phyloP scores from a whole-genome alignment of 2,329 filamentous ascomycete genomes.

The Huntiella bhutanensis region DNA sequence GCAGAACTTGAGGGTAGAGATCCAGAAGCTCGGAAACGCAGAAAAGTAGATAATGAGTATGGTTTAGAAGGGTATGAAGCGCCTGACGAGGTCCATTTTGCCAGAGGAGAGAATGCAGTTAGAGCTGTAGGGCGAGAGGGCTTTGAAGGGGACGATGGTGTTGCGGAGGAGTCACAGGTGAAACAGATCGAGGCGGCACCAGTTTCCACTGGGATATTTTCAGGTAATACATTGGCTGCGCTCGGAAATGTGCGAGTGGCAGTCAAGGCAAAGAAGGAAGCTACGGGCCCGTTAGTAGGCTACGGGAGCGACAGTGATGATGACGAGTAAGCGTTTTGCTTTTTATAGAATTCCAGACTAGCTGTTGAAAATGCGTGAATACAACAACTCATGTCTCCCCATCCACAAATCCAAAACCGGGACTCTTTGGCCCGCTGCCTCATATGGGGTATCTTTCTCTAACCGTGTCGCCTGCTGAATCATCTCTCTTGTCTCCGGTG shows the following conservation, averaged over 20 bases:
- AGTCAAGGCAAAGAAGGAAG: constrained; percentile 32
- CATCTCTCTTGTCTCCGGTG: constrained; percentile 33
- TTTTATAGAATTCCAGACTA: constrained; percentile 22
- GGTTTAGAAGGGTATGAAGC: constrained; percentile 83
- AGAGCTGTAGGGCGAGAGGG: constrained; percentile 39
- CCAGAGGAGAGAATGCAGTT: constrained; percentile 51
- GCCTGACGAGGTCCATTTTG: constrained; percentile 85
- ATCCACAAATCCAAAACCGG: constrained; percentile 70
- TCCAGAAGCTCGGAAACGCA: constrained; percentile 66
- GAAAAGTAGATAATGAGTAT: constrained; percentile 77
- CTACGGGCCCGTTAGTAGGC: constrained; percentile 56
- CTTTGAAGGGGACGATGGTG: constrained; percentile 38
- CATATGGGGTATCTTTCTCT: constrained; percentile 38
- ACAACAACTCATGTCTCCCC: constrained; percentile 63
- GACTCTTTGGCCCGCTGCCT: constrained; percentile 55
- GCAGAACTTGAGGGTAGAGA: constrained; percentile 87
- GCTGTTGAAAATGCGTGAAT: constrained; percentile 76
- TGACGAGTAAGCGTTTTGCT: constrained; percentile 12
- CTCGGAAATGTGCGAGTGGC: constrained; percentile 42
- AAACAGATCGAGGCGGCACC: constrained; percentile 18
- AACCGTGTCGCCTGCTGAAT: constrained; percentile 39
- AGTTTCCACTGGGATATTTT: constrained; percentile 51
- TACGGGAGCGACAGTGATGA: constrained; percentile 55
- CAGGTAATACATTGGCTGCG: constrained; percentile 62
- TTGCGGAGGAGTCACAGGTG: constrained; percentile 29